Base-by-base conservation (phyloP, 164 flowering plant genomes). In the Annona squamosa region DNA sequence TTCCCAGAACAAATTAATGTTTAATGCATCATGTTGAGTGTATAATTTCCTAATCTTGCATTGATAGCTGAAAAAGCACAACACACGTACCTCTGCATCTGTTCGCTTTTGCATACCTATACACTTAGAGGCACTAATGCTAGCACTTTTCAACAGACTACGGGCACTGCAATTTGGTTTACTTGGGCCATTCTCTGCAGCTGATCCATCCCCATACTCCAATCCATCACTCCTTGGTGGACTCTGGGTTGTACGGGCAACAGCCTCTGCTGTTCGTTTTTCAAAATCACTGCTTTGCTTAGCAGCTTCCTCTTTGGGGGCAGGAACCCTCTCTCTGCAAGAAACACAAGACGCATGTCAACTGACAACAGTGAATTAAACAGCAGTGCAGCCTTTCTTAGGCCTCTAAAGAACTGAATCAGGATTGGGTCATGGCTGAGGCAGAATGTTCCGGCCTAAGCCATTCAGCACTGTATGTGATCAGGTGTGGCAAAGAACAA, bases 261-360 rank as follows among this genome's bases (percentile, higher is more conserved):
- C 76, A 72, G 86, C 81, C 71, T 77, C 79, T 9, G 81, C 69
- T n/a, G 76, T 56, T 46, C 72, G 77, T 69, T 75, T 85, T 70
- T 80, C 83, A 52, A 63, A 63, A 59, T 78, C 77, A 64, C 64
- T 72, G 46, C 76, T 75, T 75, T 84, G 73, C 52, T 84, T 82
- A 43, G 57, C 13, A 44, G 57, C 77, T 4, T 88, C 88, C 13
- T 87, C 89, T 66, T 77, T 79, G 19, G 82, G 77, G 13, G 71
- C 70, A 80, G 82, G 83, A 19, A 92, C 87, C 46, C 98, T 82
- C 79, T 95, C 97, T 80, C 99, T 95, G 82, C 16, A 9, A 13
- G 5, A 65, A 65, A 0, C 37, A 26, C 37, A 1, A 26, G 37
- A 26, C 0, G 37, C 37, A 26, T 26, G 37, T 26, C 37, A 26